Base-by-base conservation (phyloP, 2,329 filamentous ascomycete species). In the Microcyclosporella mali region DNA sequence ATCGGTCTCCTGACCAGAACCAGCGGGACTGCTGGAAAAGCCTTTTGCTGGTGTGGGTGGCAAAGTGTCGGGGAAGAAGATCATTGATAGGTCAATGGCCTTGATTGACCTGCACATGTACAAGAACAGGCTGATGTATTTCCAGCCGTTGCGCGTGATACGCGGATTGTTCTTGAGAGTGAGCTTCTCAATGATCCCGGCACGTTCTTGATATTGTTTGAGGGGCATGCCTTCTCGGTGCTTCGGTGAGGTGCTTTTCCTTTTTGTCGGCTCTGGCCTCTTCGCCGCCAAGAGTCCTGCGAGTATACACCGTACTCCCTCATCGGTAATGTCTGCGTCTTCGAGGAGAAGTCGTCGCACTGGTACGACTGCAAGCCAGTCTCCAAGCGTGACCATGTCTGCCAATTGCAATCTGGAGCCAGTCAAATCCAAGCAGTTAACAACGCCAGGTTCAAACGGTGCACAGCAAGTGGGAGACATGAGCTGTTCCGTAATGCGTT, bases 281-380 rank as follows among this genome's bases (percentile, higher is more conserved):
- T 84, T 92, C 2, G 86, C 84, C 2, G 89, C 85, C 6, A 95
- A 70, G 1, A 98, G 71, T 3, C 88, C 90, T 1, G 89, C 87
- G 8, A 98, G 75, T 32, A 97, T 80, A 14, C 94, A 84, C 14
- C 92, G 78, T 6, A 95, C 71, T 3, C 88, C 88, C 62, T 94
- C 88, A 56, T 97, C 89, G 1, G 78, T 86, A 29, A 98, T 68
- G 4, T 88, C 85, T 47, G 88, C 90, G 60, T 94, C 87, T 57
- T 95, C 89, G 41, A 97, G 68, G 6, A 94, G 73, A 0, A 98
- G 68, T 57, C 94, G 88, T 53, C 85, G 84, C 2, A 97, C 82
- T 0, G 92, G 90, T 0, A 97, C 90, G 6, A 98, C 81, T 4
- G 92, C 90, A 31, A 98, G 73, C 72, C 90, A 98, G 62, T 98